Conservation (phyloP, 2,329 filamentous ascomycete genomes). For the Grosmannia penicillata region DNA sequence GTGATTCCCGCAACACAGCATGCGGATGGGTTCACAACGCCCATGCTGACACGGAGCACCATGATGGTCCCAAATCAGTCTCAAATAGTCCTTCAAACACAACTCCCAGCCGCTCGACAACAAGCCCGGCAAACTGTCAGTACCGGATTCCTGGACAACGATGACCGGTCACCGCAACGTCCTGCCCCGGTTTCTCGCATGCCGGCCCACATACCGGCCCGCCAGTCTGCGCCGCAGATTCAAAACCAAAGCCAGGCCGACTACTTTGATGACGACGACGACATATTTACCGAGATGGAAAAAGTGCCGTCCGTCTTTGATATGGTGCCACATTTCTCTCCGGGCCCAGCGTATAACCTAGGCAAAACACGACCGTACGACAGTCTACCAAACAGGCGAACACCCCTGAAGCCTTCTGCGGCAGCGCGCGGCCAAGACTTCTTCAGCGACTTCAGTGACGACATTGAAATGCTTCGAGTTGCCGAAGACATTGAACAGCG, state of each 20-base stretch:
- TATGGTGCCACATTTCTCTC: background rate
- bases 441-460: constrained; percentile 19
- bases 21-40: constrained; percentile 14
- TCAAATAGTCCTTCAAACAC: constrained; percentile 38
- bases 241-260: constrained; percentile 5
- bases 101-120: constrained; percentile 15
- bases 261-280: constrained; percentile 13
- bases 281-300: constrained; percentile 9
- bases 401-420: background rate
- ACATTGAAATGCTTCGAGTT: constrained; percentile 31
- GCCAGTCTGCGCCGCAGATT: too few relatives aligned
- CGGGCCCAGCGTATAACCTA: background rate
- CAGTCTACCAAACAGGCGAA: background rate
- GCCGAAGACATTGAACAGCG: constrained; percentile 33
- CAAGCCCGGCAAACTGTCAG: background rate
- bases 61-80: constrained; percentile 19
- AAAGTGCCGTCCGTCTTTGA: constrained; percentile 2
- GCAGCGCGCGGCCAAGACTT: constrained; percentile 4
- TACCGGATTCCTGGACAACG: background rate
- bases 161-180: background rate
- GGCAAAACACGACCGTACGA: too few relatives aligned
- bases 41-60: constrained; percentile 18
- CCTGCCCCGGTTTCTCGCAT: background rate
- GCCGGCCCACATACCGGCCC: too few relatives aligned
- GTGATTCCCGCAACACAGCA: constrained; percentile 32